These are phyloP conservation scores for Coffea humblotiana DNA, from an alignment of 305 asterid genomes.

Conservation along the genomic window DNA sequence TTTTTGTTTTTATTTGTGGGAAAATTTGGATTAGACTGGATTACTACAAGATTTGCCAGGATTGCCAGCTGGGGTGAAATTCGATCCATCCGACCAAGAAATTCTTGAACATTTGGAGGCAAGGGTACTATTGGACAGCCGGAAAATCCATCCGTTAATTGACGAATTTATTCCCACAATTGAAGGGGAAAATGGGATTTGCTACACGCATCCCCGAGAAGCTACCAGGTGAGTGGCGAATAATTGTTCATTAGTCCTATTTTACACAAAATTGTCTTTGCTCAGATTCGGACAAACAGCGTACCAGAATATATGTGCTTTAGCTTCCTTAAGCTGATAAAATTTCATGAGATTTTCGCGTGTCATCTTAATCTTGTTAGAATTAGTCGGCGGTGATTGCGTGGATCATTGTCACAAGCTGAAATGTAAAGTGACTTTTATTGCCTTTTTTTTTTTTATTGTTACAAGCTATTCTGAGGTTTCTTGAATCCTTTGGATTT, in stretches of 20 bases:
- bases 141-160: constrained; percentile 38
- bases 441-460: neutral
- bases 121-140: constrained; percentile 37
- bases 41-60: constrained; percentile 38
- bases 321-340: neutral
- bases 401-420: neutral
- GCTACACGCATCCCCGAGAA: constrained; percentile 52
- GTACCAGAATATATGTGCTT: neutral
- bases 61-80: constrained; percentile 49
- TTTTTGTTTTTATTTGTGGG: neutral
- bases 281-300: neutral
- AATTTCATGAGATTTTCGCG: neutral
- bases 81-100: constrained; percentile 49
- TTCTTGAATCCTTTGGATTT: neutral
- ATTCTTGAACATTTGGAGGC: constrained; percentile 50
- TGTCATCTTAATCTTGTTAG: constrained; percentile 7
- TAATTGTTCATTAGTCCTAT: neutral
- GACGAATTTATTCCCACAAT: constrained; percentile 45
- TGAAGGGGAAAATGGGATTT: constrained; percentile 46
- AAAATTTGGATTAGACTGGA: constrained; percentile 24
- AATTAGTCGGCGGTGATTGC: constrained; percentile 13
- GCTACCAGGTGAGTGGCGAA: constrained; percentile 66
- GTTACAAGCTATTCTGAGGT: neutral
- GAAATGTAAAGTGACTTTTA: no score
- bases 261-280: neutral